A percentile compares a stretch with the other conserved stretches of the same genome.
These are phyloP conservation scores for Vitis hybrid DNA, from an alignment of 177 flowering plant genomes.

Conservation along the genomic window DNA sequence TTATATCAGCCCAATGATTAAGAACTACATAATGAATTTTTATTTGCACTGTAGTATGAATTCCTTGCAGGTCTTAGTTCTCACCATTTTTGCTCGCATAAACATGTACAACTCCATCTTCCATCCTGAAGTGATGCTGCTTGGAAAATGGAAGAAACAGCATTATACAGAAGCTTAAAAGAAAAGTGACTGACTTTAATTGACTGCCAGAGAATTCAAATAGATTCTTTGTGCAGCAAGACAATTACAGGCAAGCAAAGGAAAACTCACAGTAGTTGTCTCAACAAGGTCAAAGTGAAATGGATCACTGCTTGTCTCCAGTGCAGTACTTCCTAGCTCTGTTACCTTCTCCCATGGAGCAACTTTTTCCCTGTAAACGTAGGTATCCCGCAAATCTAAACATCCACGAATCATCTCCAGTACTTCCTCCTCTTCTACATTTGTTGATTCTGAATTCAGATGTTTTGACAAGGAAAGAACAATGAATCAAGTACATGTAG, in stretches of 20 bases:
- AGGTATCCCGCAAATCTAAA: constrained; percentile 46
- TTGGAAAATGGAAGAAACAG: constrained; percentile 10
- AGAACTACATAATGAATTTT: neutral
- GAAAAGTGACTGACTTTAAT: neutral
- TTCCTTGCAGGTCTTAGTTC: neutral
- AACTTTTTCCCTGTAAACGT: constrained; percentile 44
- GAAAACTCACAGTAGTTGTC: constrained; percentile 41
- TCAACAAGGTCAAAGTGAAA: constrained; percentile 39
- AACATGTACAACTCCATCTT: constrained; percentile 70
- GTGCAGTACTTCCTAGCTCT: constrained; percentile 15
- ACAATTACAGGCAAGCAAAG: neutral
- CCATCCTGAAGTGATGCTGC: constrained; percentile 68
- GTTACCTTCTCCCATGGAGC: constrained; percentile 44
- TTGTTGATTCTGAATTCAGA: constrained; percentile 36
- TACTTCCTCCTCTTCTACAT: constrained; percentile 59
- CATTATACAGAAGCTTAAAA: constrained; percentile 2
- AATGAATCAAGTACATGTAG: constrained; percentile 9
- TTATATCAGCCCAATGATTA: neutral
- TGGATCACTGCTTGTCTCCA: constrained; percentile 31
- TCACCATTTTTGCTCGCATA: constrained; percentile 54
- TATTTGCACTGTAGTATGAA: neutral
- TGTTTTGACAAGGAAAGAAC: neutral
- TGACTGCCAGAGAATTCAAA: neutral
- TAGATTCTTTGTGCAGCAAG: neutral
- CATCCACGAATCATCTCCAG: constrained; percentile 47